Conservation (phyloP, 495 filamentous ascomycete species). For the Immersiella caudata region DNA sequence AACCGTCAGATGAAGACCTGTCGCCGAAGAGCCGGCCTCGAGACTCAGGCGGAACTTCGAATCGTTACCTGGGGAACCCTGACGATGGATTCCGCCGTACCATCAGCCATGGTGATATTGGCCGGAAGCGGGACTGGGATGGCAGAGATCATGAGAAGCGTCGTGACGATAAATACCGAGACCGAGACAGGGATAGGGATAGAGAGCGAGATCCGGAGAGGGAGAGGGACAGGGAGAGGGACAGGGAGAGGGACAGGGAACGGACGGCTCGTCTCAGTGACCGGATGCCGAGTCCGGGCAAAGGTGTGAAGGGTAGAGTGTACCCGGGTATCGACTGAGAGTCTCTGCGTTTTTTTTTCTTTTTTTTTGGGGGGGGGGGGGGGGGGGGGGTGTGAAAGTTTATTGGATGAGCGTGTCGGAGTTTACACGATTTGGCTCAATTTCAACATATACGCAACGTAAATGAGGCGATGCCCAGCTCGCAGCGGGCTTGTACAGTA, state of each 20-base stretch:
- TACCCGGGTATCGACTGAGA: conserved; percentile 34
- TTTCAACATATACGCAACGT: not conserved
- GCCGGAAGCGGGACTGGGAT: conserved; percentile 39
- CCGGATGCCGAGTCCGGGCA: conserved; percentile 35
- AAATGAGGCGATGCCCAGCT: not conserved
- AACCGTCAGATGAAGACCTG: conserved; percentile 17
- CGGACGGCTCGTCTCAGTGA: conserved; percentile 17
- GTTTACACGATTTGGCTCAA: not conserved
- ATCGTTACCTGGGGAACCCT: conserved; percentile 35
- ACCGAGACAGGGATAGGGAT: conserved; percentile 19
- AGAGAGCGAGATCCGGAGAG: conserved; percentile 25
- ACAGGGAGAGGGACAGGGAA: conserved; percentile 21
- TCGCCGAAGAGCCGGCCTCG: conserved; percentile 10
- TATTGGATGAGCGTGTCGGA: no score
- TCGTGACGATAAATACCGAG: not conserved
- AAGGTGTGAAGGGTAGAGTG: conserved; percentile 39
- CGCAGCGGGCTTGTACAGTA: not conserved
- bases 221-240: conserved; percentile 22
- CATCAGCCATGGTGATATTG: conserved; percentile 49
- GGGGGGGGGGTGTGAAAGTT: no score
- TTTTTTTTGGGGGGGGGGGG: not conserved
- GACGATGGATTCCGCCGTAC: conserved; percentile 38
- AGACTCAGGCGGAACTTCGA: not conserved
- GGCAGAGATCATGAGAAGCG: conserved; percentile 28
- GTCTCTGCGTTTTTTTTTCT: conserved; percentile 1